phyloP scores from a whole-genome alignment of 305 asterid species.

The Caryopteris hybrid region DNA sequence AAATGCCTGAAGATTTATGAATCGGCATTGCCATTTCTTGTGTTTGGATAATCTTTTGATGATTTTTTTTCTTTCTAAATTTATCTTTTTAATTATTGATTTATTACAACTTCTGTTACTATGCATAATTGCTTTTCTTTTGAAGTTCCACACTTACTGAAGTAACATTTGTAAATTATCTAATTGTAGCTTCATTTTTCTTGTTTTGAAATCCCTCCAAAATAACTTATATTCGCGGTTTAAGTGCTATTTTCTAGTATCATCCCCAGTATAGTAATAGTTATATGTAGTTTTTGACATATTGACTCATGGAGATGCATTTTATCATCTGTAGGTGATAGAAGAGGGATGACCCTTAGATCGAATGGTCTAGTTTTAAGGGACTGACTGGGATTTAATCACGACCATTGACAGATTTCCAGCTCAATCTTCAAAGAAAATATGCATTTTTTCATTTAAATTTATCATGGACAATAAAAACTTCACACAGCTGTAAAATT shows the following conservation, averaged over 20 bases:
- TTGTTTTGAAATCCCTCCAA: background rate
- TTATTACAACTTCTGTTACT: no score
- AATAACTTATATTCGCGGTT: background rate
- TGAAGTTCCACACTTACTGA: no score
- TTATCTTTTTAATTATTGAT: no score
- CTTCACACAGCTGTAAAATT: slow-evolving; percentile 2
- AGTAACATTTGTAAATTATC: no score
- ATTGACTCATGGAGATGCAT: slow-evolving; percentile 13
- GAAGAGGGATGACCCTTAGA: slow-evolving; percentile 27
- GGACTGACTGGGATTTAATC: slow-evolving; percentile 27
- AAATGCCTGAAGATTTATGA: no score
- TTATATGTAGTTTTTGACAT: background rate
- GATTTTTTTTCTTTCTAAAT: no score
- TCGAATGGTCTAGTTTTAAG: slow-evolving; percentile 17
- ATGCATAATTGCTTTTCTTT: no score
- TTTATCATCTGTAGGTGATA: slow-evolving; percentile 38
- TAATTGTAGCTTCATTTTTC: no score
- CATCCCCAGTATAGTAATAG: background rate
- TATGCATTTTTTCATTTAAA: slow-evolving; percentile 7
- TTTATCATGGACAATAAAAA: slow-evolving; percentile 12
- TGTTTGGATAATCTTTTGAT: no score
- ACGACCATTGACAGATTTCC: slow-evolving; percentile 13
- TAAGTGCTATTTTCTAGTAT: background rate
- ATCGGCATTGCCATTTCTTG: no score
- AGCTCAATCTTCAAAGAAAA: slow-evolving; percentile 23